Evolutionary conservation across 805 yeast genomes (phyloP).

Genomic region (Jamesozyma spencerorum): DNA sequence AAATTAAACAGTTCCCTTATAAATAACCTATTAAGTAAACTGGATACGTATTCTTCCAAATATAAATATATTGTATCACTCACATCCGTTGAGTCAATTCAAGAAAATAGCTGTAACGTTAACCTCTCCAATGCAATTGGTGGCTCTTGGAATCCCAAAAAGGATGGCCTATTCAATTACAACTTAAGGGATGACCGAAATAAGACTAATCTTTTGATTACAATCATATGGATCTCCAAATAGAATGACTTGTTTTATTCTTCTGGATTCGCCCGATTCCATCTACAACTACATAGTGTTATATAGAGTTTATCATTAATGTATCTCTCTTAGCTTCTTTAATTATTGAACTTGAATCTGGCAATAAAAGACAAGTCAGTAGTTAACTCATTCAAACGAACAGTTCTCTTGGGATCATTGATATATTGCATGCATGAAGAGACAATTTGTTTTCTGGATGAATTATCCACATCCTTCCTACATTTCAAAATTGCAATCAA

Average conservation of each 20-base stretch:
- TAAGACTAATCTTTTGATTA: conserved; percentile 19
- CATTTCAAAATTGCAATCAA: conserved; percentile 52
- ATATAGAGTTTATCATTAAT: not conserved
- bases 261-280: too few relatives aligned
- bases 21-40: conserved; percentile 26
- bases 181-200: conserved; percentile 19
- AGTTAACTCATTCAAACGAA: conserved; percentile 5
- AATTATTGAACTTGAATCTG: conserved; percentile 4
- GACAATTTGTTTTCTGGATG: conserved; percentile 17
- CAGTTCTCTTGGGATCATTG: conserved; percentile 16
- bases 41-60: conserved; percentile 39
- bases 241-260: conserved; percentile 3
- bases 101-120: conserved; percentile 11
- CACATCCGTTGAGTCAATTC: conserved; percentile 29
- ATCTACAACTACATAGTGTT: too few relatives aligned
- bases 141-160: conserved; percentile 46
- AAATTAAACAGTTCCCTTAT: conserved; percentile 24
- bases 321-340: too few relatives aligned
- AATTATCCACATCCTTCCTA: conserved; percentile 31
- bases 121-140: conserved; percentile 36
- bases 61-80: conserved; percentile 48
- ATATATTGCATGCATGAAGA: conserved; percentile 13
- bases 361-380: conserved; percentile 9
- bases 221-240: conserved; percentile 29
- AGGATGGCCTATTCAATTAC: conserved; percentile 44